A percentile compares a stretch with the other conserved stretches of the same genome.
phyloP scores from a whole-genome alignment of 2,329 filamentous ascomycete species.

The Botrytis medusae region DNA sequence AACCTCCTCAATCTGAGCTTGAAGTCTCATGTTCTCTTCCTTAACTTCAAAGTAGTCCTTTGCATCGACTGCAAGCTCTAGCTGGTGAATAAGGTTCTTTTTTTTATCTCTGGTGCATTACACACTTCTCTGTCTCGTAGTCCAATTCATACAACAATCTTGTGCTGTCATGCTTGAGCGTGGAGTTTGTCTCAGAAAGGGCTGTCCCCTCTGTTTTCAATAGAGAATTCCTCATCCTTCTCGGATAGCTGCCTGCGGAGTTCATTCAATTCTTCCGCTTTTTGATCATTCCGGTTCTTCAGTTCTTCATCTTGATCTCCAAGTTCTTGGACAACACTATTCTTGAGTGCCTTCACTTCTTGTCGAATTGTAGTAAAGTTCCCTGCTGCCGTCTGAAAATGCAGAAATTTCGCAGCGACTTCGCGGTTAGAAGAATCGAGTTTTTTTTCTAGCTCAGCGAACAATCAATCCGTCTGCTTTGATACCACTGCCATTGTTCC shows the following conservation, averaged over 20 bases:
- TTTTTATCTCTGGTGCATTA: not conserved
- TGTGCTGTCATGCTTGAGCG: not conserved
- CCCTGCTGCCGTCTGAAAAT: not conserved
- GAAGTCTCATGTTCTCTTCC: not conserved
- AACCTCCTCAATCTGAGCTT: not conserved
- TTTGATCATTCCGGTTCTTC: not conserved
- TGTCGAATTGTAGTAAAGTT: not conserved
- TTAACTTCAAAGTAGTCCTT: not conserved
- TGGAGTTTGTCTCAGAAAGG: not conserved
- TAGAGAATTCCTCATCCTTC: not conserved
- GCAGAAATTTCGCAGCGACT: not conserved
- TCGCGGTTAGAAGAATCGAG: not conserved
- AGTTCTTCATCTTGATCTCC: not conserved
- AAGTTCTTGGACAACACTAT: not conserved
- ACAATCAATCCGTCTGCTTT: not conserved
- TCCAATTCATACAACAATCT: not conserved
- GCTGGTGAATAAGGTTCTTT: not conserved
- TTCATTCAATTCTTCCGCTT: not conserved
- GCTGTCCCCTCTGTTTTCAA: not conserved
- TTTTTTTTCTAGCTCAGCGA: not conserved
- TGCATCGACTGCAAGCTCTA: not conserved
- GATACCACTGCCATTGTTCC: not conserved
- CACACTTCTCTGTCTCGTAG: not conserved
- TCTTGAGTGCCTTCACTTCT: not conserved
- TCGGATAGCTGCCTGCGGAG: not conserved